Evolutionary conservation across 495 filamentous ascomycete genomes (phyloP), one percentile per base, ranked within the genome.

Genomic region (Amphirosellinia nigrospora): DNA sequence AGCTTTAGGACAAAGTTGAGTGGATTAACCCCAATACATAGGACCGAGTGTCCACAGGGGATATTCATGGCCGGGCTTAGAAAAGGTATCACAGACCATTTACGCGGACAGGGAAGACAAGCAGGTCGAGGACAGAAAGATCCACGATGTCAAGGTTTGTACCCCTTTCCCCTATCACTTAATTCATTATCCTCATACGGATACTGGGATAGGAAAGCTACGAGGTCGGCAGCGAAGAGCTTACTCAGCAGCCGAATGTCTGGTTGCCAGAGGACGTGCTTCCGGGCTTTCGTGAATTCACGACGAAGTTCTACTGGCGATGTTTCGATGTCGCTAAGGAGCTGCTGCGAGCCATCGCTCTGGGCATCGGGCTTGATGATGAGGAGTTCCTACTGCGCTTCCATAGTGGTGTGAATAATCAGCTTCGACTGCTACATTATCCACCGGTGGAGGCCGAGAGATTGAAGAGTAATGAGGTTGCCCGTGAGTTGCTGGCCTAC

Each of bases 371-470:
- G 0, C 74, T 91, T 19, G 79, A 86, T 30, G 73, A 75, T 16
- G 85, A 88, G 74, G 72, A 84, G 10, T 85, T 87, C 74, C 81
- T 91, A 43, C 65, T 83, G 13, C 75, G 74, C 26, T 85, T 85
- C 59, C 88, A 90, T 68, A 85, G 83, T 13, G 88, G 86, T 2
- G 78, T 86, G 66, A 85, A 88, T 66, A 88, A 88, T 64, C 90
- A 92, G 73, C 79, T 91, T 4, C 84, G 91, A 3, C 73, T 93
- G 16, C 81, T 92, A 13, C 89, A 92, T 72, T 93, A 93, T 69
- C 88, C 90, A 1, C 81, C 87, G 8, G 80, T 91, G 19, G 82
- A 86, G 45, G 83, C 81, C 9, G 81, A 78, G 39, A 73, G 85
- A 19, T 64, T 82, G 13, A 83, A 86, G 45, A 81, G 77, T 28